A percentile compares a stretch with the other conserved stretches of the same genome.
These are phyloP conservation scores for Tolypocladium capitatum DNA, from an alignment of 2,329 filamentous ascomycete genomes.

Conservation along the genomic window DNA sequence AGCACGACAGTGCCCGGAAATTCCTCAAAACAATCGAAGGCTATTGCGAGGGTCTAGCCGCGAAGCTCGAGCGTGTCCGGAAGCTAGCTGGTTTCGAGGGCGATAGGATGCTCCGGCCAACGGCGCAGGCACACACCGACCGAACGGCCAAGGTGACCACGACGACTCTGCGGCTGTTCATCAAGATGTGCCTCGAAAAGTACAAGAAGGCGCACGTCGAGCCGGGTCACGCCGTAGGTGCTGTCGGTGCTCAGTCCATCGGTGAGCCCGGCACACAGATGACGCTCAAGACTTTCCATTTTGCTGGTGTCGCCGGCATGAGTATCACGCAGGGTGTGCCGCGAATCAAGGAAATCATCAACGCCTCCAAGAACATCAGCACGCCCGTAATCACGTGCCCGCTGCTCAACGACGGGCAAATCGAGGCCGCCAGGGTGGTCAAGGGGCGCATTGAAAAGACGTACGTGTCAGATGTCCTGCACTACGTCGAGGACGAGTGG, in stretches of 20 bases:
- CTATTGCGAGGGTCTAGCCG: conserved; percentile 52
- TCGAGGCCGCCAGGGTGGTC: conserved; percentile 75
- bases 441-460: conserved; percentile 95
- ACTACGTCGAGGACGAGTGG: conserved; percentile 81
- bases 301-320: conserved; percentile 98
- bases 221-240: conserved; percentile 89
- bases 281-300: conserved; percentile 99
- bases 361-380: conserved; percentile 85
- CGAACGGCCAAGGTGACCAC: conserved; percentile 75
- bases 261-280: conserved; percentile 98
- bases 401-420: conserved; percentile 59
- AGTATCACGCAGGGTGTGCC: conserved; percentile 98
- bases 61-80: conserved; percentile 44
- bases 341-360: conserved; percentile 99
- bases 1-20: conserved; percentile 67
- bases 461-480: conserved; percentile 67
- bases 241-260: conserved; percentile 93
- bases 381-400: conserved; percentile 88
- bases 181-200: conserved; percentile 72
- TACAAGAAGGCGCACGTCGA: conserved; percentile 87
- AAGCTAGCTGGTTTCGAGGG: conserved; percentile 35
- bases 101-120: conserved; percentile 8
- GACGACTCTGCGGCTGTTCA: conserved; percentile 60
- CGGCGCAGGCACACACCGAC: conserved; percentile 37
- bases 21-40: conserved; percentile 69